Conservation (phyloP, 2,329 filamentous ascomycete species). For the Neonectria magnoliae region DNA sequence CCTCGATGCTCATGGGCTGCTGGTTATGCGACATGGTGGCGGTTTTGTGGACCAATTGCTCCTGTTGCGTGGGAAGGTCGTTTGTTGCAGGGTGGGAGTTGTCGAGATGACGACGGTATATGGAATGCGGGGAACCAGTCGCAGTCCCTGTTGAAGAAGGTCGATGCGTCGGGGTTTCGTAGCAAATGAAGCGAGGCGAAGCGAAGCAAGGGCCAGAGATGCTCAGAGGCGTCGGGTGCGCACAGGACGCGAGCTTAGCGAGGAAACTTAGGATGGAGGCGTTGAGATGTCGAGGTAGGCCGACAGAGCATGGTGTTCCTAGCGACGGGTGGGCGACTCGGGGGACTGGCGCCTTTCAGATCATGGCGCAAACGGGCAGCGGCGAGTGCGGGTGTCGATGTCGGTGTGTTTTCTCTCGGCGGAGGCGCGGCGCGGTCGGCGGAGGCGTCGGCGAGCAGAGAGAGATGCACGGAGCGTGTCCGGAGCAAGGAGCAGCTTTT, state of each 20-base stretch:
- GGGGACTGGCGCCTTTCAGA: conserved; percentile 17
- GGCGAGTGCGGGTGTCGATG: background rate
- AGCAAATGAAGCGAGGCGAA: background rate
- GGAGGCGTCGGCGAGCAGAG: background rate
- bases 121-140: conserved; percentile 22
- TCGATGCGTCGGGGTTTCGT: conserved; percentile 7
- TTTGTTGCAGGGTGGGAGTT: background rate
- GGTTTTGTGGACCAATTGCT: conserved; percentile 13
- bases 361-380: conserved; percentile 22
- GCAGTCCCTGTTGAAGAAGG: conserved; percentile 1
- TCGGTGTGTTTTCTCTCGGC: background rate
- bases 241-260: conserved; percentile 23
- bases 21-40: conserved; percentile 47
- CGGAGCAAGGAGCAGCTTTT: background rate
- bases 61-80: conserved; percentile 5
- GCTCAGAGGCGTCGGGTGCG: conserved; percentile 13
- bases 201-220: background rate
- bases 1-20: conserved; percentile 77
- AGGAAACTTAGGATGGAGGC: conserved; percentile 19
- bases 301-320: conserved; percentile 32
- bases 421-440: background rate
- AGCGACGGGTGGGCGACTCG: conserved; percentile 14
- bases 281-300: conserved; percentile 20
- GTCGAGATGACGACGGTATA: conserved; percentile 6
- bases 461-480: background rate